Evolutionary conservation across 768 basidiomycete species (phyloP), one percentile per base, ranked within the genome.

Genomic region (Hirschioporus abietinus): DNA sequence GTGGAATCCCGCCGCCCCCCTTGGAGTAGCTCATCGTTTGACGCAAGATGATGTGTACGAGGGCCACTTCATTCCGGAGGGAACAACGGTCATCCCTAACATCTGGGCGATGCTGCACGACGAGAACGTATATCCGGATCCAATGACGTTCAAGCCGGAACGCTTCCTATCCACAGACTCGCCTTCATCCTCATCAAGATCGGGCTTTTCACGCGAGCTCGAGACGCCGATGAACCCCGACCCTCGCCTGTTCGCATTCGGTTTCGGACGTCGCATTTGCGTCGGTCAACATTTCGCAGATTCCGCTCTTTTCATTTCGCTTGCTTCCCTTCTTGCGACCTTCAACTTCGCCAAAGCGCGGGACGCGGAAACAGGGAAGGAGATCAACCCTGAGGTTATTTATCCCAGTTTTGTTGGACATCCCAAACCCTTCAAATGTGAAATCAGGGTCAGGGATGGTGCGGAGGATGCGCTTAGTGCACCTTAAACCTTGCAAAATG

Each of bases 21-120:
- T 70, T 72, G 78, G 78, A 6, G 66, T 78, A 24, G 72, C 77
- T 10, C 78, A 79, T 63, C 68, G 71, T 5, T 66, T 73, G n/a
- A 67, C 67, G 10, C 72, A 74, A 64, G 78, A 79, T 65, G 77
- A 78, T 65, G 67, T 72, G 8, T 73, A 78, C 63, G 62, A 68
- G 34, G 78, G 77, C 7, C 75, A 77, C 69, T 68, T 65, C 59
- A 75, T 80, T 58, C 78, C 78, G 60, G 30, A 61, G 17, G 60
- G 60, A 17, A 61, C 60, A 34, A 61, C 30, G 5, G 30, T 61
- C 15, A 25, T 34, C 25, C 60, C 60, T 7, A 61, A 61, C 63
- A 64, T 70, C 25, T 68, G 69, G 69, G 68, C 67, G 15, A 70
- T 73, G 65, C 67, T 72, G 57, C 72, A 73, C 34, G 71, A 73